Base-by-base conservation (phyloP, 768 basidiomycete species). In the Agrocybe praecox region DNA sequence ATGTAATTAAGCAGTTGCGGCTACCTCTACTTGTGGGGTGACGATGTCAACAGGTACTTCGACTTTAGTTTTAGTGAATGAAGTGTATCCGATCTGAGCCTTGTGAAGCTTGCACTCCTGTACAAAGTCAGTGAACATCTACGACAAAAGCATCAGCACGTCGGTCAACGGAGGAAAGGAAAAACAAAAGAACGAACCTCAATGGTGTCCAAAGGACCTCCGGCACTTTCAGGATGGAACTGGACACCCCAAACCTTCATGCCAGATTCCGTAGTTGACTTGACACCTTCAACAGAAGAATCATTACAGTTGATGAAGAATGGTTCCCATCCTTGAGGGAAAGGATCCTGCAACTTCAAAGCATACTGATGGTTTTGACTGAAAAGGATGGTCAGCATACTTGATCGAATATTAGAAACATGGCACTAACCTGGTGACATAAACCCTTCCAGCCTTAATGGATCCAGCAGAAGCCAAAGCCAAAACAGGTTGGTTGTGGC, bases 291-390 rank as follows among this genome's bases (percentile, higher is more conserved):
- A 15, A 98, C 95, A 1, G 94, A 97, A 15, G 96, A 98, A 75
- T 98, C 96, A 67, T 98, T 98, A 76, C 94, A 97, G 76, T 98
- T 99, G 79, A 98, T 96, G 80, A 99, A 99, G 84, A 96, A 98
- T 0, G 96, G 96, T 64, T 96, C 94, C 95, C 94, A 99, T 17
- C 95, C 97, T 56, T 81, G 77, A 23, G 97, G 97, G 91, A 98
- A 97, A 3, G 94, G 91, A 67, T 98, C 96, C 59, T 89, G 88
- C 51, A 98, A 76, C 69, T 87, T 89, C 56, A 98, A 79, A n/a
- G 97, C 97, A 72, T 98, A 99, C 65, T 98, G 97, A 70, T 97
- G 95, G 74, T 99, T 98, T 88, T 94, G 92, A 63, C 92, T 92
- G 51, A 29, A 56, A 9, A 46, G 42, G 52, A 60, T 17, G 63